phyloP scores from a whole-genome alignment of 371 early-diverging fungal species.

The Saksenaea oblongispora region DNA sequence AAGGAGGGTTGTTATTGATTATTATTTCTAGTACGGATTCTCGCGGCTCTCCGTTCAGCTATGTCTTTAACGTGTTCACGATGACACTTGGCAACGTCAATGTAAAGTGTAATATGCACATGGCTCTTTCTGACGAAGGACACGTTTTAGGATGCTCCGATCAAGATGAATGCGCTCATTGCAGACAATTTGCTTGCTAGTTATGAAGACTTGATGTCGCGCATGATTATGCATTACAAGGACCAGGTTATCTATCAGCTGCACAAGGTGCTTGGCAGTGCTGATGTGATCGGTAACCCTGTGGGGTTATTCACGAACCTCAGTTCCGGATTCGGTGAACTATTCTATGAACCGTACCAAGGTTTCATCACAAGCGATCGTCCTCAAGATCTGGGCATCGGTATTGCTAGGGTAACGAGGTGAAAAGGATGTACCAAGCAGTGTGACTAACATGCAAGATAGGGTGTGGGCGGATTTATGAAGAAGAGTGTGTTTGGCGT shows the following conservation, averaged over 20 bases:
- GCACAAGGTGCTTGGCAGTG: slow-evolving; percentile 86
- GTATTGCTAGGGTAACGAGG: slow-evolving; percentile 77
- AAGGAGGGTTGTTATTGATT: neutral
- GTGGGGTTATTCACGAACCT: slow-evolving; percentile 94
- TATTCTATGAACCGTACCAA: slow-evolving; percentile 98
- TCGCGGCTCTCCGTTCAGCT: slow-evolving; percentile 34
- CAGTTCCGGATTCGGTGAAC: slow-evolving; percentile 92
- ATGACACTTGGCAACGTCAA: slow-evolving; percentile 91
- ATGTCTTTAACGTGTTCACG: slow-evolving; percentile 77
- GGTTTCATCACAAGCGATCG: slow-evolving; percentile 94
- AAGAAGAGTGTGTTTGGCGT: slow-evolving; percentile 97
- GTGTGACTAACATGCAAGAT: neutral
- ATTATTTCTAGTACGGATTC: slow-evolving; percentile 23
- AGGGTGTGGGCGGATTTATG: slow-evolving; percentile 89
- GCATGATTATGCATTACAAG: slow-evolving; percentile 63
- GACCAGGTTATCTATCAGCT: slow-evolving; percentile 81
- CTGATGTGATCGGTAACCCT: slow-evolving; percentile 90
- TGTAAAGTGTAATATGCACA: slow-evolving; percentile 30
- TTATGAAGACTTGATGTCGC: slow-evolving; percentile 37
- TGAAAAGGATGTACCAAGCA: neutral
- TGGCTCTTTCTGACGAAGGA: neutral
- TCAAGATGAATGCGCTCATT: slow-evolving; percentile 80
- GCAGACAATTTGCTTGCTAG: slow-evolving; percentile 79
- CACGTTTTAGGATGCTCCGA: slow-evolving; percentile 69
- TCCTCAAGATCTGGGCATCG: slow-evolving; percentile 95